phyloP scores from a whole-genome alignment of 257 asterid species.

The Nemophila menziesii region DNA sequence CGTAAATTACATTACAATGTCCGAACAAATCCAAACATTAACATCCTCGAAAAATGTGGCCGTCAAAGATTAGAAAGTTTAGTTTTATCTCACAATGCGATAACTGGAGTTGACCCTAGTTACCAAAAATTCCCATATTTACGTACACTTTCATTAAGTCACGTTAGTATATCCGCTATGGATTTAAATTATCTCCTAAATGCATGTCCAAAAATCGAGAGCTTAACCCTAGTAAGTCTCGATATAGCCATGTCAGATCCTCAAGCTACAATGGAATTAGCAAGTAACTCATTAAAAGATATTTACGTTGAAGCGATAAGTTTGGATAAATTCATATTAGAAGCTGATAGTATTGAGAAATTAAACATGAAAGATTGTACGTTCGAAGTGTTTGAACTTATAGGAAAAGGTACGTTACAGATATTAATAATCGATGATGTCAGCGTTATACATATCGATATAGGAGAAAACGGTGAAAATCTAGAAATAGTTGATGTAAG shows the following conservation, averaged over 20 bases:
- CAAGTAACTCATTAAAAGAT: constrained; percentile 63
- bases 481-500: constrained; percentile 82
- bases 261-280: constrained; percentile 64
- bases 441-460: constrained; percentile 85
- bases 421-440: constrained; percentile 75
- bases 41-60: constrained; percentile 79
- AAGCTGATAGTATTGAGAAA: constrained; percentile 73
- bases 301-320: constrained; percentile 74
- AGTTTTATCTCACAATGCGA: constrained; percentile 61
- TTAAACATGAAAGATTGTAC: constrained; percentile 83
- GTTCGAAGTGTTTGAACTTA: constrained; percentile 72
- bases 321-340: constrained; percentile 72
- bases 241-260: constrained; percentile 82
- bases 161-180: constrained; percentile 65
- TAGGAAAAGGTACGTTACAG: constrained; percentile 59
- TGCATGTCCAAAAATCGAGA: constrained; percentile 57
- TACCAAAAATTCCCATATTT: constrained; percentile 70
- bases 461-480: constrained; percentile 70
- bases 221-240: constrained; percentile 47
- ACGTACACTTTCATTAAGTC: constrained; percentile 55
- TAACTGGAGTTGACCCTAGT: constrained; percentile 73
- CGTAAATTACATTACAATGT: constrained; percentile 71
- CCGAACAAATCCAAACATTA: constrained; percentile 61
- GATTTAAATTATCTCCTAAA: constrained; percentile 67
- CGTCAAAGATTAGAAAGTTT: constrained; percentile 72